These are phyloP conservation scores for Ascochyta clinopodiicola DNA, from an alignment of 2,329 filamentous ascomycete genomes.

Conservation along the genomic window DNA sequence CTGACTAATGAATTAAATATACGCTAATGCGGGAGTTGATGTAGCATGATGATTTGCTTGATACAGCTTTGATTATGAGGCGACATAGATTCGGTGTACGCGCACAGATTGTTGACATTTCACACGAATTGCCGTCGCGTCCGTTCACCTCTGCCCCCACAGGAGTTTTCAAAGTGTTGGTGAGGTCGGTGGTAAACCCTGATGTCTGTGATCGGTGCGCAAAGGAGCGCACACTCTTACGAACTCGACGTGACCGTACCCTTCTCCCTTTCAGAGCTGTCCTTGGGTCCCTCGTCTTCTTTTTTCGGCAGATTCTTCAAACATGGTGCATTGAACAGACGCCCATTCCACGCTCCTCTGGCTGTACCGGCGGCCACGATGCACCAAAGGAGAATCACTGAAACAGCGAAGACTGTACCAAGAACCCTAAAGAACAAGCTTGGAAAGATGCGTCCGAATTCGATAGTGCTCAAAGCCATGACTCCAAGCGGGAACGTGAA, in stretches of 20 bases:
- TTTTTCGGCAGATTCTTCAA: conserved; percentile 47
- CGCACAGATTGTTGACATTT: too few species aligned
- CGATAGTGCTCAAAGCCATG: conserved; percentile 58
- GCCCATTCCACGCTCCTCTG: conserved; percentile 55
- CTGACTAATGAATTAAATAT: too few species aligned
- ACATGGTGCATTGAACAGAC: conserved; percentile 63
- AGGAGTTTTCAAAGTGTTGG: neutral
- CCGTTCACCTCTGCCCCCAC: too few species aligned
- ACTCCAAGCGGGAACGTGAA: conserved; percentile 67
- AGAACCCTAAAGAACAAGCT: conserved; percentile 63
- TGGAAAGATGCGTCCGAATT: conserved; percentile 59
- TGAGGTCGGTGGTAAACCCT: neutral
- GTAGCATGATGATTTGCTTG: too few species aligned
- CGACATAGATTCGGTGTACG: too few species aligned
- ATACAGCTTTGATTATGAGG: too few species aligned
- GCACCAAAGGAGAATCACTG: conserved; percentile 63
- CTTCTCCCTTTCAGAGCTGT: neutral
- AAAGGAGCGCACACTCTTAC: neutral
- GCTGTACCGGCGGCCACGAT: conserved; percentile 60
- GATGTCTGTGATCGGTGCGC: neutral
- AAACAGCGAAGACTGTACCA: conserved; percentile 61
- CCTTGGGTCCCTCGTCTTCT: conserved; percentile 5
- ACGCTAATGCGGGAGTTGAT: too few species aligned
- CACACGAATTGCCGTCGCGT: too few species aligned
- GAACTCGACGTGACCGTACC: too few species aligned